A percentile compares a stretch with the other conserved stretches of the same genome.
Conservation (phyloP, 805 yeast species). For the Barnettozyma wickerhamii region DNA sequence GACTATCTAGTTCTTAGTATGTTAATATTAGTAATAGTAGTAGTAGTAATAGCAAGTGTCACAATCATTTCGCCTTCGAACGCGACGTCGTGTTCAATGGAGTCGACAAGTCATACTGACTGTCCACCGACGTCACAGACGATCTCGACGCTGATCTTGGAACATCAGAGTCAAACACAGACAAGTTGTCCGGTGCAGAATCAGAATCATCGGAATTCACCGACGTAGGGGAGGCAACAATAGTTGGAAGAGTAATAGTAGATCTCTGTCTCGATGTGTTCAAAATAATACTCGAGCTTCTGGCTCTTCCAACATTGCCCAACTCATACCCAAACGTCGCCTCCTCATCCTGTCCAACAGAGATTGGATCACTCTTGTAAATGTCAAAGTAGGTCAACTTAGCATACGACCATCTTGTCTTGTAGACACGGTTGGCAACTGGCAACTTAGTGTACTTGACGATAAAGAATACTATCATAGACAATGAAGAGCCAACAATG, state of each 20-base stretch:
- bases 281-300: slow-evolving; percentile 1
- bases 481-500: slow-evolving; percentile 88
- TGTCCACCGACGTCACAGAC: slow-evolving; percentile 31
- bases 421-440: slow-evolving; percentile 41
- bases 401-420: slow-evolving; percentile 67
- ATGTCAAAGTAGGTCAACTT: slow-evolving; percentile 7
- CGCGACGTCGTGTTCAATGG: neutral
- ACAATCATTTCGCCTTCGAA: neutral
- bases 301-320: slow-evolving; percentile 4
- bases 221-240: neutral
- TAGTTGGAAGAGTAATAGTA: slow-evolving; percentile 1
- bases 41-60: too few relatives aligned
- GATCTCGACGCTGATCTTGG: slow-evolving; percentile 29
- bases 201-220: slow-evolving; percentile 9
- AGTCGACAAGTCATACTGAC: slow-evolving; percentile 12
- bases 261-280: slow-evolving; percentile 7
- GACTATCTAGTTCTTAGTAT: too few relatives aligned
- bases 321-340: slow-evolving; percentile 5
- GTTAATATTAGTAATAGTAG: too few relatives aligned
- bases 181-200: slow-evolving; percentile 19
- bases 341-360: slow-evolving; percentile 5
- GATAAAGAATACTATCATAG: slow-evolving; percentile 63
- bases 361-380: slow-evolving; percentile 8
- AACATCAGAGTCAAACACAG: slow-evolving; percentile 28
- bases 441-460: slow-evolving; percentile 72